A percentile compares a stretch with the other conserved stretches of the same genome.
Conservation (phyloP, 805 yeast species). For the Barnettozyma wickerhamii region DNA sequence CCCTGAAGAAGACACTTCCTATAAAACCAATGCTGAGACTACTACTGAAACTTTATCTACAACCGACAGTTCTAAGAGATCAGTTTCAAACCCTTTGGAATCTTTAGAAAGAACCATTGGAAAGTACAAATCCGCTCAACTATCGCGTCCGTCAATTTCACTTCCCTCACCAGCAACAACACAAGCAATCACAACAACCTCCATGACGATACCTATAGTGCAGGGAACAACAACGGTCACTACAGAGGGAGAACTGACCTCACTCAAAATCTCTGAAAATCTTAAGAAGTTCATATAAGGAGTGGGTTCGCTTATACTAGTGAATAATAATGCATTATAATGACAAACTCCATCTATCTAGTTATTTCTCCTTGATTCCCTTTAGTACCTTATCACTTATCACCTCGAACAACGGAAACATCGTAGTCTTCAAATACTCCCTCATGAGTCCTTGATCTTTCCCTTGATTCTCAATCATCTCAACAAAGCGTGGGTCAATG, state of each 20-base stretch:
- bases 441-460: constrained; percentile 29
- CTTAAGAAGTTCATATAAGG: constrained; percentile 8
- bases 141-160: not conserved
- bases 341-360: too few species aligned
- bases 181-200: constrained; percentile 1
- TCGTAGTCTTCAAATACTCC: constrained; percentile 30
- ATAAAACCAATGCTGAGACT: not conserved
- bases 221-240: not conserved
- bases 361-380: constrained; percentile 24
- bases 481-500: constrained; percentile 88
- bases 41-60: too few species aligned
- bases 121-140: constrained; percentile 5
- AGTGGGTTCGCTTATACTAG: too few species aligned
- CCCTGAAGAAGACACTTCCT: too few species aligned
- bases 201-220: not conserved
- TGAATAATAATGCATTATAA: too few species aligned
- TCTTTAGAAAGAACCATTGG: constrained; percentile 6
- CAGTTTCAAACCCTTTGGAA: constrained; percentile 1
- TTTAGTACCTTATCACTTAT: constrained; percentile 36
- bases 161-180: not conserved
- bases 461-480: constrained; percentile 65
- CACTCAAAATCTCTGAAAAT: constrained; percentile 5
- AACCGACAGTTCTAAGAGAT: not conserved
- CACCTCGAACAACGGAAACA: constrained; percentile 38
- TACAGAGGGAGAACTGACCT: too few species aligned